Evolutionary conservation across 331 rosid species (phyloP).

Genomic region (Rosa hybrid): DNA sequence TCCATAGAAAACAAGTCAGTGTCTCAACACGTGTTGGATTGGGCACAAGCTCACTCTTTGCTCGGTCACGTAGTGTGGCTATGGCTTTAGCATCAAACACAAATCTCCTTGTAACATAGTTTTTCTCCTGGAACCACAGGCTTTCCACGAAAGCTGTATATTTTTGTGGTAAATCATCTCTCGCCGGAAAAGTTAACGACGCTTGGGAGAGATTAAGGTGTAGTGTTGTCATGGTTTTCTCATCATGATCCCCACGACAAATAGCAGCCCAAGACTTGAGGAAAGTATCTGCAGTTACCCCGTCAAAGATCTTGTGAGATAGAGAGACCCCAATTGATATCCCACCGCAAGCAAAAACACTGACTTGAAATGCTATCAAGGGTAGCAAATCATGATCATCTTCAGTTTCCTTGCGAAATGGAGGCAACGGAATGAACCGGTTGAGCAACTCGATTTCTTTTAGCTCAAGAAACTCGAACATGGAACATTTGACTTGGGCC

Average conservation of each 20-base stretch:
- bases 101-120: slow-evolving; percentile 30
- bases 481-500: slow-evolving; percentile 18
- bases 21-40: slow-evolving; percentile 37
- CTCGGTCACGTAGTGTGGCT: not conserved
- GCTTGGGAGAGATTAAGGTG: slow-evolving; percentile 9
- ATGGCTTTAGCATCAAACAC: slow-evolving; percentile 17
- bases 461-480: slow-evolving; percentile 10
- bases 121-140: slow-evolving; percentile 8
- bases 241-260: not conserved
- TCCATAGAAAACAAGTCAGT: slow-evolving; percentile 51
- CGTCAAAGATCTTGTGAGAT: slow-evolving; percentile 39
- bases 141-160: not conserved
- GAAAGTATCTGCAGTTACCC: slow-evolving; percentile 11
- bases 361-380: slow-evolving; percentile 26
- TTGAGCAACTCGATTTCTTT: slow-evolving; percentile 12
- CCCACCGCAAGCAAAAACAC: slow-evolving; percentile 32
- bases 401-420: slow-evolving; percentile 6
- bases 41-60: slow-evolving; percentile 16
- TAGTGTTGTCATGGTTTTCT: not conserved
- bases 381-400: not conserved
- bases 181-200: slow-evolving; percentile 25
- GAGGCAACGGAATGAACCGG: slow-evolving; percentile 16
- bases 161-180: slow-evolving; percentile 7
- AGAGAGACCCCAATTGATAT: slow-evolving; percentile 27
- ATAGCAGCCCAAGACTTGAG: slow-evolving; percentile 36